These are phyloP conservation scores for Ogataea nakhonphanomensis DNA, from an alignment of 805 yeast genomes.

Conservation along the genomic window DNA sequence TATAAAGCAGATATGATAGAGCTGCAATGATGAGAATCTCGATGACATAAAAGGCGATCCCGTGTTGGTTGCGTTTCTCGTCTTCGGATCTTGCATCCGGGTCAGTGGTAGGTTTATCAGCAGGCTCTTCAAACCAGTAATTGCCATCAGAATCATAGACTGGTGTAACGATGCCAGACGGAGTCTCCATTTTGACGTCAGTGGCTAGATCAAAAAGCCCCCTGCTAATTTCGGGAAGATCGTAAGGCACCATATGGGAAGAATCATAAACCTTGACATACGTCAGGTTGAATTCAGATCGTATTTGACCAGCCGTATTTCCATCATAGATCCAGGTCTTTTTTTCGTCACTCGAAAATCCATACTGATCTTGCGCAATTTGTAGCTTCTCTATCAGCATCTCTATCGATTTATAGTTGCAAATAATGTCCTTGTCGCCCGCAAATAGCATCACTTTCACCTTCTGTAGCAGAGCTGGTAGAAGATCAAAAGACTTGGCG, in stretches of 20 bases:
- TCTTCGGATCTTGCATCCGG: slow-evolving; percentile 3
- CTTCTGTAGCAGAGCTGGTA: slow-evolving; percentile 62
- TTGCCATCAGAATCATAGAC: slow-evolving; percentile 19
- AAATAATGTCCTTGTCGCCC: slow-evolving; percentile 86
- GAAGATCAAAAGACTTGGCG: slow-evolving; percentile 56
- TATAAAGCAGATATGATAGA: slow-evolving; percentile 22
- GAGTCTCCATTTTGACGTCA: slow-evolving; percentile 30
- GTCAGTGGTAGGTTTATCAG: slow-evolving; percentile 2
- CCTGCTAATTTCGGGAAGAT: slow-evolving; percentile 64
- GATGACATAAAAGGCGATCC: slow-evolving; percentile 23
- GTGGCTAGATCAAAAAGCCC: slow-evolving; percentile 59
- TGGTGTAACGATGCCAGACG: slow-evolving; percentile 24
- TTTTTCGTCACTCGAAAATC: slow-evolving; percentile 38
- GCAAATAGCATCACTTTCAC: slow-evolving; percentile 70
- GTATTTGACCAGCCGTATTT: slow-evolving; percentile 37
- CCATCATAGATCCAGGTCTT: slow-evolving; percentile 45
- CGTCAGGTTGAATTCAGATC: slow-evolving; percentile 65
- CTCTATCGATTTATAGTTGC: slow-evolving; percentile 64
- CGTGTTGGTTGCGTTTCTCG: slow-evolving; percentile 1
- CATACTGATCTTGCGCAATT: slow-evolving; percentile 59
- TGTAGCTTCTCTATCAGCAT: slow-evolving; percentile 53
- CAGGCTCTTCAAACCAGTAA: slow-evolving; percentile 9
- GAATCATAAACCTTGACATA: slow-evolving; percentile 70
- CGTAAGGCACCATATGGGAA: slow-evolving; percentile 94
- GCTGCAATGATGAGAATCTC: slow-evolving; percentile 23